Evolutionary conservation across 129 eudicot genomes (phyloP), one percentile per base, ranked within the genome.

Genomic region (Flaveria brownii): DNA sequence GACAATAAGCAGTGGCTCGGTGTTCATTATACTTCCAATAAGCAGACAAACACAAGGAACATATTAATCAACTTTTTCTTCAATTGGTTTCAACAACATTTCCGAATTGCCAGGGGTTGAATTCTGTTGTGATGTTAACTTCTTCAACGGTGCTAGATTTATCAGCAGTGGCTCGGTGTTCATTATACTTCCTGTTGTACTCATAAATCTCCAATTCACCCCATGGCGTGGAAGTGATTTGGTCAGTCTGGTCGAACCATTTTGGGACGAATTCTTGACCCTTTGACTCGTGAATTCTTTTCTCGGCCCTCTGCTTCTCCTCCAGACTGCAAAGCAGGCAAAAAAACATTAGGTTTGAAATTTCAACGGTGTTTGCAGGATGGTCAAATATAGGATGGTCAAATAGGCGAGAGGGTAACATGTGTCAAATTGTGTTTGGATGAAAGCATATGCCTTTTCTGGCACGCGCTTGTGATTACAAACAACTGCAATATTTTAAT

Each of bases 281-380:
- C 78, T 91, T 88, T 2, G 96, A 80, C 68, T 94, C 97, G 33
- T 96, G 77, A 2, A 71, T 89, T 83, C 89, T 80, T 84, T 89
- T 94, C 73, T 94, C 98, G 14, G 98, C 96, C 82, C 98, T 88
- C 80, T 94, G 98, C 65, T 79, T 91, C 84, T 91, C 98, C 85
- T 94, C 98, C 82, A 94, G 70, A 57, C 98, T 94, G 51, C 41
- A 36, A 9, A 13, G 63, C 26, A 16, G 23, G 16, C 2, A n/a
- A 75, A 59, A 70, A 70, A 59, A n/a, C 52, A 51, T 13, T 20
- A 45, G 6, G 12, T 77, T 15, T 11, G 20, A 11, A n/a, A 15
- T 22, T 39, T 56, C 1, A 13, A 28, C 41, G 1, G 41, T 36
- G 41, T 36, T 33, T 36, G 41, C 5, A 36, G 41, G 41, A 36